Evolutionary conservation across 352 stramenopile species (phyloP).

Genomic region (Thraustochytrium striatum): DNA sequence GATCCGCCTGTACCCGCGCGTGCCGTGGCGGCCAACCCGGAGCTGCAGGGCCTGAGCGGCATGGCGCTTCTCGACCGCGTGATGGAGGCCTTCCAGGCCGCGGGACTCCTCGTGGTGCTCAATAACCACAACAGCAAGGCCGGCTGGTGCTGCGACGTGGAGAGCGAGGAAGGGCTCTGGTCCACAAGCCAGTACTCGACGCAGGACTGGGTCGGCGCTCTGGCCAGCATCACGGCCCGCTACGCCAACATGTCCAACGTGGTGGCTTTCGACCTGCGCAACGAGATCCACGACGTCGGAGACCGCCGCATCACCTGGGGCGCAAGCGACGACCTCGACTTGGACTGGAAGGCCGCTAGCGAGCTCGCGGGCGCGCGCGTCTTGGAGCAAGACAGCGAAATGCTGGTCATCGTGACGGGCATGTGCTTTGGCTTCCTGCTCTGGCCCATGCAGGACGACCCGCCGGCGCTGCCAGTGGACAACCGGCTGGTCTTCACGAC

Average conservation of each 20-base stretch:
- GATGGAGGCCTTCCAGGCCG: slow-evolving; percentile 18
- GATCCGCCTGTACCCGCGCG: neutral
- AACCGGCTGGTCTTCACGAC: slow-evolving; percentile 39
- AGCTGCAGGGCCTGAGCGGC: neutral
- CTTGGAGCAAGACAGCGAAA: slow-evolving; percentile 24
- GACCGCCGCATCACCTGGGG: neutral
- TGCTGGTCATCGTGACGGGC: slow-evolving; percentile 44
- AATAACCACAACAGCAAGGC: slow-evolving; percentile 41
- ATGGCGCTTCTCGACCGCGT: slow-evolving; percentile 5
- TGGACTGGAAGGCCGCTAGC: slow-evolving; percentile 39
- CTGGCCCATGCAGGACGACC: neutral
- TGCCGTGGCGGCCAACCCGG: neutral
- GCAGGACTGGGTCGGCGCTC: slow-evolving; percentile 11
- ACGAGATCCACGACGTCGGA: slow-evolving; percentile 42
- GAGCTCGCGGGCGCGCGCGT: slow-evolving; percentile 10
- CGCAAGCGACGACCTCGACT: slow-evolving; percentile 3
- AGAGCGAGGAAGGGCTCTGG: slow-evolving; percentile 40
- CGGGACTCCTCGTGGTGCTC: slow-evolving; percentile 29
- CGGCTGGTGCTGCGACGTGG: slow-evolving; percentile 39
- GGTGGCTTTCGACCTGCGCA: slow-evolving; percentile 32
- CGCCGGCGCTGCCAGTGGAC: neutral
- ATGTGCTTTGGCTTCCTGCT: slow-evolving; percentile 36
- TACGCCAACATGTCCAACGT: slow-evolving; percentile 27
- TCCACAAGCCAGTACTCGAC: slow-evolving; percentile 1
- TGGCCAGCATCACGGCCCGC: neutral